These are phyloP conservation scores for Monosporozyma aerobia DNA, from an alignment of 805 yeast species.

Conservation along the genomic window DNA sequence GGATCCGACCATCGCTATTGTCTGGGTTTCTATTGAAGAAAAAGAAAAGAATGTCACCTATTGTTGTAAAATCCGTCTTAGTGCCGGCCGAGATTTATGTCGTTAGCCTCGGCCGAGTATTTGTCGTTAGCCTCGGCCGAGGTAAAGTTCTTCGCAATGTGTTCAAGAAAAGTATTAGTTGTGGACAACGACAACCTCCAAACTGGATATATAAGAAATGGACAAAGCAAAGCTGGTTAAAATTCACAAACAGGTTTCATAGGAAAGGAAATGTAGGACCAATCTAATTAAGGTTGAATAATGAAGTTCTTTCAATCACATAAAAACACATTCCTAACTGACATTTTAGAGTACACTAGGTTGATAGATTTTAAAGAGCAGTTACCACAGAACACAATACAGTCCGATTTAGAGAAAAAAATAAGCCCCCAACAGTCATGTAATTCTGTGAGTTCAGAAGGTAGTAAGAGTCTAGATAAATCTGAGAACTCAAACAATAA, in stretches of 20 bases:
- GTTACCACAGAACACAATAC: neutral
- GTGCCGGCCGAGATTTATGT: too few species aligned
- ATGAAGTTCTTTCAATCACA: neutral
- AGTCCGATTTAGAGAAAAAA: neutral
- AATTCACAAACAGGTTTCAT: neutral
- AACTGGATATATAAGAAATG: too few species aligned
- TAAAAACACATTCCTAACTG: slow-evolving; percentile 18
- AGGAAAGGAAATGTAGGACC: neutral
- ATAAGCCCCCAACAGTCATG: neutral
- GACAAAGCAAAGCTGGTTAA: too few species aligned
- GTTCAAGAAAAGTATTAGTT: too few species aligned
- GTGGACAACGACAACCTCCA: too few species aligned
- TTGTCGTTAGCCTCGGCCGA: too few species aligned
- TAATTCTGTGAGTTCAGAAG: neutral
- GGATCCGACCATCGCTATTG: too few species aligned
- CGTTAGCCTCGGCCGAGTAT: too few species aligned
- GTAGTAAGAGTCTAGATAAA: neutral
- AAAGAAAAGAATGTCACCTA: too few species aligned
- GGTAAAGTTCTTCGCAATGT: too few species aligned
- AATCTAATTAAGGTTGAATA: neutral
- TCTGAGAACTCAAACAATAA: neutral
- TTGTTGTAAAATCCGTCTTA: too few species aligned
- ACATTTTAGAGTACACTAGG: slow-evolving; percentile 12
- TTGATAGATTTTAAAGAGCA: slow-evolving; percentile 7
- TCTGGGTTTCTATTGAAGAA: too few species aligned